These are phyloP conservation scores for Cladophialophora chaetospira DNA, from an alignment of 2,329 filamentous ascomycete genomes.

Conservation along the genomic window DNA sequence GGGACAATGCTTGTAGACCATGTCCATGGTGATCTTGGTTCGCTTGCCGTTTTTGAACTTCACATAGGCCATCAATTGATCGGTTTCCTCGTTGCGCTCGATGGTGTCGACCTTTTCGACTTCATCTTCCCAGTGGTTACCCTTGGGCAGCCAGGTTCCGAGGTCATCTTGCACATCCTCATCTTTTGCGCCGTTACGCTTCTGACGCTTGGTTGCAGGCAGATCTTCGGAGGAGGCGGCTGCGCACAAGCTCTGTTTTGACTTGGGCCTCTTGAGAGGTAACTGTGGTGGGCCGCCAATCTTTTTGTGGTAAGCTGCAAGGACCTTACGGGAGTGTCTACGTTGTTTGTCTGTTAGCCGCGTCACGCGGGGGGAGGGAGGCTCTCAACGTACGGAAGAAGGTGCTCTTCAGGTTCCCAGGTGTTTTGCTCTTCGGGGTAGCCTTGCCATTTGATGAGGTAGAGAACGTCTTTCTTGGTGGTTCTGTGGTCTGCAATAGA, in stretches of 20 bases:
- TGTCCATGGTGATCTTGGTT: slow-evolving; percentile 44
- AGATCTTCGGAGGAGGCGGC: slow-evolving; percentile 30
- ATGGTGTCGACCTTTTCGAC: slow-evolving; percentile 48
- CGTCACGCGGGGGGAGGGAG: background rate
- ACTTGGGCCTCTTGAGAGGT: slow-evolving; percentile 30
- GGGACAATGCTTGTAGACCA: slow-evolving; percentile 48
- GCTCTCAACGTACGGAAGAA: slow-evolving; percentile 39
- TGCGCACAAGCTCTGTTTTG: slow-evolving; percentile 33
- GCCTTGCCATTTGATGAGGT: slow-evolving; percentile 52
- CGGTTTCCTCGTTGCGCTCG: slow-evolving; percentile 41
- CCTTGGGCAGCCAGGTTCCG: slow-evolving; percentile 43
- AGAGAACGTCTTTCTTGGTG: slow-evolving; percentile 33
- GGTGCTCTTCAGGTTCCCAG: slow-evolving; percentile 49
- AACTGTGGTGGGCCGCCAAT: slow-evolving; percentile 45
- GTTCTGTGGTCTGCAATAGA: slow-evolving; percentile 10
- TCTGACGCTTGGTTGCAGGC: slow-evolving; percentile 29
- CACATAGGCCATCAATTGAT: slow-evolving; percentile 43
- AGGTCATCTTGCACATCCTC: slow-evolving; percentile 28
- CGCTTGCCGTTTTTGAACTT: slow-evolving; percentile 49
- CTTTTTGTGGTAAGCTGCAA: slow-evolving; percentile 45
- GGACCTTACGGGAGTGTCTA: slow-evolving; percentile 39
- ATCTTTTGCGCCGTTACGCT: slow-evolving; percentile 30
- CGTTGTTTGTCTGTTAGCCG: background rate
- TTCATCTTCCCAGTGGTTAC: slow-evolving; percentile 48
- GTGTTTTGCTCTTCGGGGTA: slow-evolving; percentile 49